Base-by-base conservation (phyloP, 768 basidiomycete species). In the Mrakia frigida region DNA sequence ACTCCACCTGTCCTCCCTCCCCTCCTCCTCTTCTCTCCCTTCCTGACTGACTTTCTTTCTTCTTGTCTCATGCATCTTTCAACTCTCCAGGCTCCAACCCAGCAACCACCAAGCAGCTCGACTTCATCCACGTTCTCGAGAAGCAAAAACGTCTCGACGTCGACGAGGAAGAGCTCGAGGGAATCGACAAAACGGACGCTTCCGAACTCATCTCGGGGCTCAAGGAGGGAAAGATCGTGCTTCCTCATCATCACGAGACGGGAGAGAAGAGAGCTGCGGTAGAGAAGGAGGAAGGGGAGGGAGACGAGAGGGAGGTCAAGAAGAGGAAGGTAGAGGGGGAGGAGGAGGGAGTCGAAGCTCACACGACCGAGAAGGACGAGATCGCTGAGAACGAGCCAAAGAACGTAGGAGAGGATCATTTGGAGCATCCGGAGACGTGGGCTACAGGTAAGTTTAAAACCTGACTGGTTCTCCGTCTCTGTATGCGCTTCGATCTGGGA, bases 171-270 rank as follows among this genome's bases (percentile, higher is more conserved):
- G 77, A 77, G 10, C 80, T 79, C 10, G 76, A 59, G 6, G 53
- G 50, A 11, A 41, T 83, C 74, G 79, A 80, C n/a, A 83, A 83
- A 78, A 79, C 79, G 33, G 83, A 82, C 60, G 83, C 83, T 11
- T 81, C 81, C 56, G 81, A 81, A 70, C 2, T 68, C 10, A 70
- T 70, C n/a, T 35, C 35, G 7, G 65, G 65, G 10, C 65, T 68
- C 37, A 68, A 68, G 39, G 9, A 68, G 11, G 65, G 37, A 16
- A 41, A 68, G 65, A n/a, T 72, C 35, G 31, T 53, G 6, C 70
- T 50, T 39, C 52, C 65, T 7, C 65, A 68, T 37, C 25, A 37
- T 37, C 35, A 35, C 35, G 39, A 18, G 37, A 10, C 63, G 3
- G 63, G 63, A 10, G 65, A 68, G 37, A 68, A 68, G 65, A 1